Evolutionary conservation across 2,329 filamentous ascomycete genomes (phyloP), one percentile per base, ranked within the genome.

Genomic region (Helotiales sp.): DNA sequence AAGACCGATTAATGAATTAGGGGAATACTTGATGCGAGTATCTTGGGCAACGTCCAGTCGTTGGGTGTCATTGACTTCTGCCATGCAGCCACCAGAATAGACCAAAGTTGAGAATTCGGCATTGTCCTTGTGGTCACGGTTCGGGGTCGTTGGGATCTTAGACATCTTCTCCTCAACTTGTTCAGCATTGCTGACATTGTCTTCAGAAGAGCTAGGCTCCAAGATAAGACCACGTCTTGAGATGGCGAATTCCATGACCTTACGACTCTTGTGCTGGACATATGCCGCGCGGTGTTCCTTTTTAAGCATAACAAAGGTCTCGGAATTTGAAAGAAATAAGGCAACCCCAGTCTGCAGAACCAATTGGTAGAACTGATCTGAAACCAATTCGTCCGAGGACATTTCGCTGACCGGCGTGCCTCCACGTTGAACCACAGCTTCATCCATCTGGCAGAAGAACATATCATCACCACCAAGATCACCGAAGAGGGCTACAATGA

Each of bases 21-120:
- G 45, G 17, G 59, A 61, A 37, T 61, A 61, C 20, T 61, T 61
- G 26, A 61, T 49, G 10, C 58, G 40, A 49, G 24, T 24, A 10
- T 61, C 58, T 3, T 47, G 6, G 6, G 17, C 15, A 32, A 17
- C 3, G 17, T 49, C 15, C n/a, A 32, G 20, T 15, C 15, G n/a
- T 3, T 34, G 20, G 13, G 32, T 1, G 11, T 17, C 34, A 22
- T 17, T 8, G 15, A 13, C 32, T 57, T 40, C 13, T 20, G 13
- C 20, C 32, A 13, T 7, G 8, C 6, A 3, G 13, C 13, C n/a
- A 50, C 11, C 1, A 30, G 26, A 8, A 6, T 30, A 28, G 49
- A 30, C 24, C 7, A 28, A 22, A 4, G 2, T 20, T 57, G 30
- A 30, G 3, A 5, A 3, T n/a, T 22, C 8, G 6, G 10, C 40